These are phyloP conservation scores for Macrophomina phaseolina DNA, from an alignment of 2,329 filamentous ascomycete species.

Conservation along the genomic window DNA sequence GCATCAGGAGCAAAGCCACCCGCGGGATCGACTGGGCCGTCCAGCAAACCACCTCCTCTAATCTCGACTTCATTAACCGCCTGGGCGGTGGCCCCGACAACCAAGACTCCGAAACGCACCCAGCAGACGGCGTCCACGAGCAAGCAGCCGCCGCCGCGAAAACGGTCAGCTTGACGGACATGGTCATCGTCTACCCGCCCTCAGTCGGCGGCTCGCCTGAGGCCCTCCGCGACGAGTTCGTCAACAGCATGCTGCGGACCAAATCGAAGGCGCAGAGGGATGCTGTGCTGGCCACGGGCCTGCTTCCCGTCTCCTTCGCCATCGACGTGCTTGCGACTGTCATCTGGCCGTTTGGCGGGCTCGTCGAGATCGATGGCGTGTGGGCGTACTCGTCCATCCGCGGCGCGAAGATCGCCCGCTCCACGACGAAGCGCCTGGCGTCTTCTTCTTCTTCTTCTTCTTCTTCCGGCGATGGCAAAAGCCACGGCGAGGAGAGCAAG, in stretches of 20 bases:
- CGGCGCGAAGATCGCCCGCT: constrained; percentile 48
- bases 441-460: constrained; percentile 4
- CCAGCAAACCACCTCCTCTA: constrained; percentile 47
- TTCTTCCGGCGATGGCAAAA: constrained; percentile 20
- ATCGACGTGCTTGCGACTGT: constrained; percentile 43
- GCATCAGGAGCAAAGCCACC: constrained; percentile 50
- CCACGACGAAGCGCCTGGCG: constrained; percentile 46
- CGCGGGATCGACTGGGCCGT: constrained; percentile 50
- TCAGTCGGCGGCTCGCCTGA: constrained; percentile 36
- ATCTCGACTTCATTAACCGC: constrained; percentile 53
- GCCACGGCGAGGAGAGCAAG: constrained; percentile 31
- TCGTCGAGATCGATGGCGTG: constrained; percentile 43
- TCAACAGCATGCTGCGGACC: constrained; percentile 49
- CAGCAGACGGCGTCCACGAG: constrained; percentile 8
- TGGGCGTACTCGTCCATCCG: constrained; percentile 53
- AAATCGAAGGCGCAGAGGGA: constrained; percentile 50
- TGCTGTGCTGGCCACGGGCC: constrained; percentile 49
- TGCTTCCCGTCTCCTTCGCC: constrained; percentile 43
- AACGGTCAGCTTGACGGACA: constrained; percentile 47
- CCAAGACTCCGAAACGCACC: not conserved
- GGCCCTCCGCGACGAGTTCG: constrained; percentile 49
- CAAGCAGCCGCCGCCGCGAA: constrained; percentile 35
- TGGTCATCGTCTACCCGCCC: constrained; percentile 50
- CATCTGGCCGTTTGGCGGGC: constrained; percentile 47
- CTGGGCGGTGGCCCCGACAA: constrained; percentile 35